A percentile compares a stretch with the other conserved stretches of the same genome.
Evolutionary conservation across 148 eudicot genomes (phyloP).

Genomic region (Camellia lanceoleosa): DNA sequence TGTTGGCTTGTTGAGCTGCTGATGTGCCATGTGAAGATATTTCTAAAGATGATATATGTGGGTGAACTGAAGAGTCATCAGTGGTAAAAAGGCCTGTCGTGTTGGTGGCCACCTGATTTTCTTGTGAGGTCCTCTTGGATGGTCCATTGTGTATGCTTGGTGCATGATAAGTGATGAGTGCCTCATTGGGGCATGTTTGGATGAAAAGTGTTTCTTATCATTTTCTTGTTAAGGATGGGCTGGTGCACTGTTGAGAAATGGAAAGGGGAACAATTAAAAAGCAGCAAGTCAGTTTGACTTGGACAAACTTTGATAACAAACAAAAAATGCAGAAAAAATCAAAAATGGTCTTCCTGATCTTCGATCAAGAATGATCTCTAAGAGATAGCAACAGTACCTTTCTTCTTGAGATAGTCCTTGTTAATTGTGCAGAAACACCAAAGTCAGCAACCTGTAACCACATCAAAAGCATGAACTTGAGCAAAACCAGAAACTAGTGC

Average conservation of each 20-base stretch:
- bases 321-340: background rate
- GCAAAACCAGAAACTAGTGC: background rate
- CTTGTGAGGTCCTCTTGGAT: no score
- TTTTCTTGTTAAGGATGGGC: background rate
- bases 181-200: no score
- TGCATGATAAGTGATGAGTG: no score
- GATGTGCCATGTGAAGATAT: no score
- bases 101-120: no score
- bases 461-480: conserved; percentile 16
- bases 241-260: background rate
- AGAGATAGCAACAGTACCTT: conserved; percentile 49
- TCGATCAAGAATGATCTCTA: background rate
- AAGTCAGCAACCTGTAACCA: conserved; percentile 86
- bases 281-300: background rate
- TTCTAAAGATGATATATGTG: no score
- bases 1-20: no score
- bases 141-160: no score
- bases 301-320: background rate
- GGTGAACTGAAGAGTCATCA: no score
- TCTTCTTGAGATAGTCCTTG: conserved; percentile 91
- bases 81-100: no score
- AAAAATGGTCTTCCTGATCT: background rate
- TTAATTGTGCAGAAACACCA: conserved; percentile 95
- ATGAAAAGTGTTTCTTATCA: no score
- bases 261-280: background rate